Evolutionary conservation across 495 filamentous ascomycete species (phyloP).

Genomic region (Aspergillus incahuasiensis): DNA sequence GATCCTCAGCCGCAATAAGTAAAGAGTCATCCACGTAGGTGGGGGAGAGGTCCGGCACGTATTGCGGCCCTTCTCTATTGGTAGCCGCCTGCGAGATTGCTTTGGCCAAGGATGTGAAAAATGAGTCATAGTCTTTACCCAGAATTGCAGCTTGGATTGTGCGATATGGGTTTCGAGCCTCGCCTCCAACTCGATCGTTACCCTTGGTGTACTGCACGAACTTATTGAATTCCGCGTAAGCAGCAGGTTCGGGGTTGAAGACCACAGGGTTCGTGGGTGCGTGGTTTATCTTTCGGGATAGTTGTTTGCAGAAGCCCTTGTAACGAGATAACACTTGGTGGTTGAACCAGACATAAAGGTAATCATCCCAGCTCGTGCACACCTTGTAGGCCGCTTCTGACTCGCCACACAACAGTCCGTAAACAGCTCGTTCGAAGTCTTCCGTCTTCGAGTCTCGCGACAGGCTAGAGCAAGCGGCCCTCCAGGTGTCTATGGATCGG

Average conservation of each 20-base stretch:
- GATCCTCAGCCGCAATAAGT: conserved; percentile 36
- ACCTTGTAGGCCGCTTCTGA: conserved; percentile 68
- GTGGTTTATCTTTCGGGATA: conserved; percentile 39
- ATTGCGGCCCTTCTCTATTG: conserved; percentile 19
- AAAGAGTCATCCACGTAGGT: conserved; percentile 31
- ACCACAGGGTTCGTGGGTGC: conserved; percentile 29
- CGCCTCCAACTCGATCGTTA: conserved; percentile 32
- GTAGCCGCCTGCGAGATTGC: conserved; percentile 33
- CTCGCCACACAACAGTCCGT: conserved; percentile 81
- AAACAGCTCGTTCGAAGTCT: conserved; percentile 83
- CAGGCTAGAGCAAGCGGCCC: conserved; percentile 73
- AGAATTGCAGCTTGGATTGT: conserved; percentile 46
- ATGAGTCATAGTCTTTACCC: conserved; percentile 35
- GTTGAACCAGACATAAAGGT: conserved; percentile 87
- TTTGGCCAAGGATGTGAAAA: conserved; percentile 34
- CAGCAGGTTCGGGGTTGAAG: conserved; percentile 37
- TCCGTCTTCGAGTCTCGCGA: conserved; percentile 62
- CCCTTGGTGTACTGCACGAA: conserved; percentile 35
- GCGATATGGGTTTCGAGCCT: conserved; percentile 42
- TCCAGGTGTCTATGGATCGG: conserved; percentile 59
- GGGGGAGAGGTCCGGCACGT: conserved; percentile 31
- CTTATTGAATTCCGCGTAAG: conserved; percentile 36
- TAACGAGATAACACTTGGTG: conserved; percentile 60
- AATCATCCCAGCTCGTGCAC: conserved; percentile 81
- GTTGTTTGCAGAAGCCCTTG: conserved; percentile 41